Conservation (phyloP, 306 rosid genomes). For the Echinosophora koreensis region DNA sequence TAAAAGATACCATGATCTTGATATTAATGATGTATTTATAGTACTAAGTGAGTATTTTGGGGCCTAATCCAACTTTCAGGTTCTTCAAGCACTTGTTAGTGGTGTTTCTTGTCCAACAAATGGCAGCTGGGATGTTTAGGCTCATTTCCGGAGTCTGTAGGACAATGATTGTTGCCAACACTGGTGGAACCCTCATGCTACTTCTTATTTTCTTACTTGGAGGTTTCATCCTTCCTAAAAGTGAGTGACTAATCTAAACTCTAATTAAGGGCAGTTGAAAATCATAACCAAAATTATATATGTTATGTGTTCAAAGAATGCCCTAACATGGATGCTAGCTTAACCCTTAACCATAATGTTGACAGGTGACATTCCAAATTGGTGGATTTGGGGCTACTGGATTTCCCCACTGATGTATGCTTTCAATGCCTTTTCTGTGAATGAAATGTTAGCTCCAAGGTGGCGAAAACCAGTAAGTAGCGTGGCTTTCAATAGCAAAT, state of each 20-base stretch:
- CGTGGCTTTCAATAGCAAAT: background rate
- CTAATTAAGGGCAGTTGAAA: background rate
- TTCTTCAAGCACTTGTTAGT: conserved; percentile 69
- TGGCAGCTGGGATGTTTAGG: conserved; percentile 78
- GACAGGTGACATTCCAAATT: conserved; percentile 63
- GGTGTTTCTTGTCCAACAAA: conserved; percentile 69
- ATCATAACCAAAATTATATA: background rate
- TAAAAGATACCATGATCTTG: background rate
- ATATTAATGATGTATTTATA: background rate
- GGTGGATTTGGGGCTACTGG: conserved; percentile 78
- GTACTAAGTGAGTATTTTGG: background rate
- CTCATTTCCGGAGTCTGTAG: conserved; percentile 74
- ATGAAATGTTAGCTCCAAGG: conserved; percentile 66
- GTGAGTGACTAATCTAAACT: conserved; percentile 50
- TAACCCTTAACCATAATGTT: conserved; percentile 2
- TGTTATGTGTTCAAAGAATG: conserved; percentile 8
- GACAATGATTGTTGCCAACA: conserved; percentile 64
- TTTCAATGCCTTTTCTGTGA: conserved; percentile 67
- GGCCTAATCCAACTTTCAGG: conserved; percentile 49
- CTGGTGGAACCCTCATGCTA: conserved; percentile 70
- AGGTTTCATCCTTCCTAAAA: conserved; percentile 72
- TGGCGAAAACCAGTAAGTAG: conserved; percentile 64
- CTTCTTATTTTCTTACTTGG: conserved; percentile 70
- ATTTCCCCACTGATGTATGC: conserved; percentile 72
- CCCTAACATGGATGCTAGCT: background rate